A percentile compares a stretch with the other conserved stretches of the same genome.
Conservation (phyloP, 108 stramenopile species). For the Pelagomonas calceolata region DNA sequence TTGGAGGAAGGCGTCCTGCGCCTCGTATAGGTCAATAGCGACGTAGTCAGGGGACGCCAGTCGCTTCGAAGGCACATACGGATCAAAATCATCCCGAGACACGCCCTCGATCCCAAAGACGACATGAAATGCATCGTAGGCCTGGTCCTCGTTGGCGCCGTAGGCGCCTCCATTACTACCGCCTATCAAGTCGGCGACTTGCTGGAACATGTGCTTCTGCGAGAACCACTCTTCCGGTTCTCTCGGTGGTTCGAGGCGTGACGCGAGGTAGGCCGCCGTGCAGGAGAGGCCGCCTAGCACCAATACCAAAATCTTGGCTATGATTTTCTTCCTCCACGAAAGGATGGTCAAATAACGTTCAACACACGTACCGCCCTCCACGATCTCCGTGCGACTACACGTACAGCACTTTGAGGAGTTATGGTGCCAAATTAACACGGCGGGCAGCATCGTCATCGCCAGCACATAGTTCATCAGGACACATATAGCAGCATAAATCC, state of each 20-base stretch:
- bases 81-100: background rate
- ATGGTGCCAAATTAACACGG: constrained; percentile 2
- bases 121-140: constrained; percentile 9
- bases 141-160: constrained; percentile 5
- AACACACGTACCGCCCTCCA: no score
- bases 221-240: constrained; percentile 21
- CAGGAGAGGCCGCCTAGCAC: background rate
- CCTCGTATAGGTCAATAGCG: constrained; percentile 7
- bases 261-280: background rate
- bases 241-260: background rate
- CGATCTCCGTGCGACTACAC: no score
- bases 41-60: background rate
- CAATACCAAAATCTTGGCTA: background rate
- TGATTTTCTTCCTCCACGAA: background rate
- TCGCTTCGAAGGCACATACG: constrained; percentile 11
- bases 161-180: no score
- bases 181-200: background rate
- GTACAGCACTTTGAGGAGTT: no score
- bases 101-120: constrained; percentile 13
- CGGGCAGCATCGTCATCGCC: constrained; percentile 17
- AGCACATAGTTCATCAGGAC: constrained; percentile 22
- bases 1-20: constrained; percentile 9
- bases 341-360: no score
- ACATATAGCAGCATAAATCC: constrained; percentile 22
- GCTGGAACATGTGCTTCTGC: constrained; percentile 15